Percentiles rank a stretch among this genome's conserved stretches.
phyloP scores from a whole-genome alignment of 164 flowering plant species.

The Vitis amurensis region DNA sequence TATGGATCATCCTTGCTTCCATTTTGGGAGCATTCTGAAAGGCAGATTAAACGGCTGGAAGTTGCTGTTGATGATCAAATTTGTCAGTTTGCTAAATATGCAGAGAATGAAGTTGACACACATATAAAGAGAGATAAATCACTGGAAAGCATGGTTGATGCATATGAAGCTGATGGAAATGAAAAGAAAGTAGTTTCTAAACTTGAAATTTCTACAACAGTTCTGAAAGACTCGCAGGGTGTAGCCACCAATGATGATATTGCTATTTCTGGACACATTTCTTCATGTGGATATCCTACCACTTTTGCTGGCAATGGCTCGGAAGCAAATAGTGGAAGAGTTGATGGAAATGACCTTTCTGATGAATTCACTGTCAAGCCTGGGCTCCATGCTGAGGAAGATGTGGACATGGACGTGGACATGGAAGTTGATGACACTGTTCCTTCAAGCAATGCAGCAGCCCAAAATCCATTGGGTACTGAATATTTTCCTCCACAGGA shows the following conservation, averaged over 20 bases:
- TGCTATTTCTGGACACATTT: slow-evolving; percentile 7
- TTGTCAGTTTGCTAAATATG: slow-evolving; percentile 28
- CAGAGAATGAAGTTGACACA: slow-evolving; percentile 24
- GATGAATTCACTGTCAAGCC: slow-evolving; percentile 16
- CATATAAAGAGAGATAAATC: slow-evolving; percentile 14
- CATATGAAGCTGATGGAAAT: slow-evolving; percentile 23
- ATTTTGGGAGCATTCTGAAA: slow-evolving; percentile 78
- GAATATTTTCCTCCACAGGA: slow-evolving; percentile 17
- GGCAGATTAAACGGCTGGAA: slow-evolving; percentile 60
- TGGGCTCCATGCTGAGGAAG: slow-evolving; percentile 43
- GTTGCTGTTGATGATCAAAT: slow-evolving; percentile 36
- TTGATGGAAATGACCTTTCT: slow-evolving; percentile 14
- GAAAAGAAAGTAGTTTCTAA: slow-evolving; percentile 13
- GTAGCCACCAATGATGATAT: slow-evolving; percentile 1
- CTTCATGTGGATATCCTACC: slow-evolving; percentile 18
- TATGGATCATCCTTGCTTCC: slow-evolving; percentile 73
- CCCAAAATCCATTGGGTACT: slow-evolving; percentile 16
- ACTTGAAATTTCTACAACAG: slow-evolving; percentile 1
- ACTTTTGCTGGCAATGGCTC: slow-evolving; percentile 11
- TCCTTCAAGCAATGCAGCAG: slow-evolving; percentile 19
- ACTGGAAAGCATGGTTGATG: slow-evolving; percentile 16
- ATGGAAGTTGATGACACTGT: slow-evolving; percentile 87
- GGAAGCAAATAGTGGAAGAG: slow-evolving; percentile 14
- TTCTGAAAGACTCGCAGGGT: not conserved
- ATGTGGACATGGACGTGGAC: slow-evolving; percentile 92